Conservation (phyloP, 805 yeast species). For the Candida odintsovae region DNA sequence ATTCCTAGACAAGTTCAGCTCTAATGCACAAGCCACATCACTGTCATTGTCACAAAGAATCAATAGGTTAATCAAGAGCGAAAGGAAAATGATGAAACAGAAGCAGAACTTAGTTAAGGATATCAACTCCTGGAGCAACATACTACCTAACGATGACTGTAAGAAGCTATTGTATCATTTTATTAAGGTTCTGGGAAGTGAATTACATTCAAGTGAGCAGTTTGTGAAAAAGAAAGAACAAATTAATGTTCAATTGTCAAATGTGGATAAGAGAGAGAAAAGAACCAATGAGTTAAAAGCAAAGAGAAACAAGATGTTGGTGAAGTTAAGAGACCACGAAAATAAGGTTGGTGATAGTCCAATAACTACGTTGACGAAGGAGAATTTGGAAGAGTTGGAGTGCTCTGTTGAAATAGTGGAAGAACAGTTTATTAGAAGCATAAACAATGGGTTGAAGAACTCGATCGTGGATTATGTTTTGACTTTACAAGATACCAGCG, state of each 20-base stretch:
- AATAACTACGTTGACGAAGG: slow-evolving; percentile 37
- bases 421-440: slow-evolving; percentile 43
- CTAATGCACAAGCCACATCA: slow-evolving; percentile 21
- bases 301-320: slow-evolving; percentile 32
- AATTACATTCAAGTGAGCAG: slow-evolving; percentile 31
- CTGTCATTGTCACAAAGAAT: slow-evolving; percentile 28
- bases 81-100: slow-evolving; percentile 31
- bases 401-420: slow-evolving; percentile 47
- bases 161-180: slow-evolving; percentile 35
- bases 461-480: slow-evolving; percentile 39
- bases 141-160: slow-evolving; percentile 34
- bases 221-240: slow-evolving; percentile 37
- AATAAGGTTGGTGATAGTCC: slow-evolving; percentile 42
- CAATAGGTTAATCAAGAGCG: slow-evolving; percentile 32
- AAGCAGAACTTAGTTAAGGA: slow-evolving; percentile 36
- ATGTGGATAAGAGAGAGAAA: slow-evolving; percentile 45
- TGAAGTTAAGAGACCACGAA: slow-evolving; percentile 36
- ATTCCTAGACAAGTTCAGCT: slow-evolving; percentile 20
- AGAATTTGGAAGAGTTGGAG: slow-evolving; percentile 45
- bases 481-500: slow-evolving; percentile 14
- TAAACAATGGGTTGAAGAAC: slow-evolving; percentile 38
- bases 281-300: slow-evolving; percentile 35
- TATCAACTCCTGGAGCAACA: slow-evolving; percentile 35
- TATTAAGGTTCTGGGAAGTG: slow-evolving; percentile 32
- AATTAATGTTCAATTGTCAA: slow-evolving; percentile 37